Conservation (phyloP, 352 stramenopile species). For the Phytophthora multivora region DNA sequence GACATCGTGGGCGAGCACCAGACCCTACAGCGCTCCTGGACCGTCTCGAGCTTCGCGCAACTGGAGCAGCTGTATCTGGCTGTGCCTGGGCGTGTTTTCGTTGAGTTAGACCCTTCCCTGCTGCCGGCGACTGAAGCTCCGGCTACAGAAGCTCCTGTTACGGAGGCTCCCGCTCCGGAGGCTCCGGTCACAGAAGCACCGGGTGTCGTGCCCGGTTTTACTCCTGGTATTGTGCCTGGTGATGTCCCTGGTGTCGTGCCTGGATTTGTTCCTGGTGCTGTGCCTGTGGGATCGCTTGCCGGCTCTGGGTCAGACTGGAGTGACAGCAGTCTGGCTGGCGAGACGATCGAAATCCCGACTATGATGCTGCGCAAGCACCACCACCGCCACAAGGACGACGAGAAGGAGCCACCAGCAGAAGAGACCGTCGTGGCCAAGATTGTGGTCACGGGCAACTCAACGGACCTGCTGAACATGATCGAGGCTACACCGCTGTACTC, state of each 20-base stretch:
- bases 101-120: conserved; percentile 48
- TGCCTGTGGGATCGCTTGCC: conserved; percentile 3
- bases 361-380: conserved; percentile 43
- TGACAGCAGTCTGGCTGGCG: conserved; percentile 17
- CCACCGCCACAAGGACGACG: conserved; percentile 23
- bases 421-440: conserved; percentile 53
- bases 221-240: conserved; percentile 21
- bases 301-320: conserved; percentile 12
- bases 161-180: conserved; percentile 14
- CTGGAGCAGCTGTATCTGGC: conserved; percentile 55
- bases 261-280: conserved; percentile 17
- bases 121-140: conserved; percentile 27
- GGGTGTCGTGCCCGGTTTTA: conserved; percentile 13
- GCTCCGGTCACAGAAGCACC: conserved; percentile 14
- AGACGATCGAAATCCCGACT: conserved; percentile 39
- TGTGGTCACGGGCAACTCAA: conserved; percentile 61
- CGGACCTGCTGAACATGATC: conserved; percentile 52
- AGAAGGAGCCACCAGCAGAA: conserved; percentile 17
- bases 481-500: conserved; percentile 48
- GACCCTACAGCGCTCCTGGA: conserved; percentile 46
- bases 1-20: conserved; percentile 46
- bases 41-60: conserved; percentile 44
- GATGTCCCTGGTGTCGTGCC: conserved; percentile 16
- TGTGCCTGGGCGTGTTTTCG: conserved; percentile 59
- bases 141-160: conserved; percentile 4